Conservation (phyloP, 257 asterid species). For the Solanum appendiculatum region DNA sequence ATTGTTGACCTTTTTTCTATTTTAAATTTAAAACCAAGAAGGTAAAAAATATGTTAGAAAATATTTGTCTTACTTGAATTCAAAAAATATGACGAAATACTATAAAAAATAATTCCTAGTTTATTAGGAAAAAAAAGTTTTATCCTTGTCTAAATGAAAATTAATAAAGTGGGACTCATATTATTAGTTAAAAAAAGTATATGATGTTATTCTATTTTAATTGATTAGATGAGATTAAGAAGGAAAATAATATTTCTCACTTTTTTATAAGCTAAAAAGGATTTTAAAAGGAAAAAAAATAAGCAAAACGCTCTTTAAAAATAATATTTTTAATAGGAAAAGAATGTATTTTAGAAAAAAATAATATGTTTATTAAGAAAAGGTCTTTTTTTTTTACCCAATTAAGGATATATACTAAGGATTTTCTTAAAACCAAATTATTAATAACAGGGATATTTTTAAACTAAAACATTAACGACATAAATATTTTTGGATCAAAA, state of each 20-base stretch:
- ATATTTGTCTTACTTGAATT: not conserved
- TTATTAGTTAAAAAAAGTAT: not conserved
- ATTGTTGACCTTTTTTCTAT: not conserved
- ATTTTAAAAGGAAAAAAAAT: too few species aligned
- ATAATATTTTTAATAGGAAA: not conserved
- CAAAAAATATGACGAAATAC: too few species aligned
- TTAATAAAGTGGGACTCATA: not conserved
- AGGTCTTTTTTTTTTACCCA: not conserved
- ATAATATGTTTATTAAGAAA: not conserved
- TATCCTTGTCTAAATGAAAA: not conserved
- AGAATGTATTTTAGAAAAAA: not conserved
- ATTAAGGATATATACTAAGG: not conserved
- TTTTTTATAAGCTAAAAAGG: not conserved
- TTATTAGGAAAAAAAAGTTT: not conserved
- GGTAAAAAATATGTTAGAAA: too few species aligned
- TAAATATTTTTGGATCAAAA: too few species aligned
- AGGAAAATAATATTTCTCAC: too few species aligned
- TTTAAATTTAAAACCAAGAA: too few species aligned
- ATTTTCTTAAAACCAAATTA: too few species aligned
- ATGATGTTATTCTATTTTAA: too few species aligned
- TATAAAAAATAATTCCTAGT: too few species aligned
- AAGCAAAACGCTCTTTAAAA: not conserved
- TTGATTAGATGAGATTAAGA: not conserved
- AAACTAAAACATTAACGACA: too few species aligned
- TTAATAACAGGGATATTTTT: not conserved